phyloP scores from a whole-genome alignment of 495 filamentous ascomycete genomes.

The Neurospora cerealis region DNA sequence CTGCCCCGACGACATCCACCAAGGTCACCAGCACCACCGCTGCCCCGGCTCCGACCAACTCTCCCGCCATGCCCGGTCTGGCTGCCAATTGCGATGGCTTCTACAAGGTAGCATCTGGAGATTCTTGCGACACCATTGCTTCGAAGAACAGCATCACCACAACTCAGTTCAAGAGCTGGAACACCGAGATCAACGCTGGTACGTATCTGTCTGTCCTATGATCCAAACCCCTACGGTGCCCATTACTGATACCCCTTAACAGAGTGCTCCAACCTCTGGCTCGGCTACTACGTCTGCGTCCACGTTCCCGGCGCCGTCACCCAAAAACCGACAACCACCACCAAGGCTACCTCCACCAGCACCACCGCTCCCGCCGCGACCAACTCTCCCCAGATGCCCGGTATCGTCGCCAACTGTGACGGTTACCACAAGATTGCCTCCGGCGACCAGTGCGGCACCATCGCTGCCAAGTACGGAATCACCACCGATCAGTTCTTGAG shows the following conservation, averaged over 20 bases:
- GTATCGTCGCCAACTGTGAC: conserved; percentile 30
- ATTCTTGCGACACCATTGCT: conserved; percentile 33
- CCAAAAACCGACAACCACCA: not conserved
- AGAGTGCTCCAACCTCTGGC: conserved; percentile 6
- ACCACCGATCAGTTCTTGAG: conserved; percentile 16
- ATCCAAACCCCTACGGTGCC: conserved; percentile 16
- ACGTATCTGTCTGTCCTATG: conserved; percentile 25
- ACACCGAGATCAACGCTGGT: conserved; percentile 28
- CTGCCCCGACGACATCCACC: not conserved
- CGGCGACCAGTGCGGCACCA: conserved; percentile 33
- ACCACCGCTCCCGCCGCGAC: conserved; percentile 31
- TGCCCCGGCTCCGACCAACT: not conserved
- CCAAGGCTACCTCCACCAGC: not conserved
- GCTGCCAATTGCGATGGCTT: conserved; percentile 31
- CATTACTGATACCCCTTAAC: not conserved
- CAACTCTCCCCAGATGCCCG: conserved; percentile 11
- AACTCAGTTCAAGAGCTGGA: conserved; percentile 22
- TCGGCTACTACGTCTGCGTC: conserved; percentile 12
- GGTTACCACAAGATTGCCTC: conserved; percentile 28
- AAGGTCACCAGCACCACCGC: not conserved
- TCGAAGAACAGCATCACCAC: conserved; percentile 16
- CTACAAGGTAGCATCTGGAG: conserved; percentile 29
- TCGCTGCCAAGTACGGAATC: conserved; percentile 23
- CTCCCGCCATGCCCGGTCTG: conserved; percentile 26
- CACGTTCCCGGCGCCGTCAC: not conserved